Base-by-base conservation (phyloP, 371 early-diverging fungal genomes). In the Mortierella sp. region DNA sequence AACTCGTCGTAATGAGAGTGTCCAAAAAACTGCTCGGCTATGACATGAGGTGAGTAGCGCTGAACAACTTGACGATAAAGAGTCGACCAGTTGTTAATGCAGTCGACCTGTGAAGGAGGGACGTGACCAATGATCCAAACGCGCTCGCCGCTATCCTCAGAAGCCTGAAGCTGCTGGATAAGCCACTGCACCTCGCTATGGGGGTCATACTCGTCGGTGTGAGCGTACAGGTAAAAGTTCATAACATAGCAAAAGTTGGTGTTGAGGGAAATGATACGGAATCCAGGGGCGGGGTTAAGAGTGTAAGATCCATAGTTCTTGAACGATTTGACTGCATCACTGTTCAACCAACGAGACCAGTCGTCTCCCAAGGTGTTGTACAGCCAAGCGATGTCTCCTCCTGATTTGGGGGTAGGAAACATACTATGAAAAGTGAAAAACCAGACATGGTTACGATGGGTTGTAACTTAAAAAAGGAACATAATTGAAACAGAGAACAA, bases 101-200 rank as follows among this genome's bases (percentile, higher is more conserved):
- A 92, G 24, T 91, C 89, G 21, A 76, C 81, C 54, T 90, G 90
- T 0, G 91, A 91, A 14, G 92, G 93, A 13, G 90, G 82, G 70
- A 89, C 90, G 83, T 93, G 93, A 28, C 92, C 91, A 74, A 91
- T 89, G 55, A 93, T 92, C 92, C 92, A 93, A 13, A 90, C 93
- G 55, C 89, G 89, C 75, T 92, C 90, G 24, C 88, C 89, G n/a
- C 68, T 80, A 85, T 93, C 91, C 79, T 93, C 92, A 31, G 92
- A 84, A 3, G 84, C 87, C 77, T 93, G 93, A 34, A 92, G 80
- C 45, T 92, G 87, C 28, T 76, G 52, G 16, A 92, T 81, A 11
- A 93, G 75, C 92, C 92, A 92, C 16, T 81, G 75, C 44, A 93
- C 77, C 10, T 92, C 84, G 42, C 91, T 91, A 70, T 91, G 89